Base-by-base conservation (phyloP, 1,284 basidiomycete species). In the Tetrapyrgos nigripes region DNA sequence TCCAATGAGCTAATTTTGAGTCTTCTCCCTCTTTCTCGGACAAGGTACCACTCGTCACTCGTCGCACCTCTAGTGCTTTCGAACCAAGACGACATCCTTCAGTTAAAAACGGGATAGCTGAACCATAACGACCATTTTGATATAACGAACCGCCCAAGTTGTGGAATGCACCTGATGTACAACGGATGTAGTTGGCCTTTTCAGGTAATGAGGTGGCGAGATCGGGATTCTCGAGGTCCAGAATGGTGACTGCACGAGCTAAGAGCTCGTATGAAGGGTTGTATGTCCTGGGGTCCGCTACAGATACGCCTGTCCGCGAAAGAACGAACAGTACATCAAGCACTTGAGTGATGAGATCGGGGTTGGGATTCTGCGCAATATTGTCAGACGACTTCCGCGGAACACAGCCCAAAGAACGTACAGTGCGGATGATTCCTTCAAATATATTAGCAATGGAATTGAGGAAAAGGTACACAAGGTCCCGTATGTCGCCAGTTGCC, bases 121-220 rank as follows among this genome's bases (percentile, higher is more conserved):
- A 79, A 2, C 86, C 86, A 66, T 85, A 79, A 55, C 80, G 78
- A 19, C 76, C 78, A 11, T 80, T 82, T 57, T 89, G 84, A 62
- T 90, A 92, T 29, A 93, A 70, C 17, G 77, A 76, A 2, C 85
- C 86, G 3, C 83, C 88, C 1, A 89, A 65, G 66, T 87, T 88
- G 62, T 91, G 84, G 61, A 86, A 85, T 4, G 86, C 85, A 1
- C 86, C 88, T 4, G 88, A 87, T 4, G 89, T 73, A 64, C 88
- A 91, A 14, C 90, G 85, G 3, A 81, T 65, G 60, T 84, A 85
- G 55, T 88, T 88, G 1, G 85, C 77, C 8, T 66, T 53, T n/a
- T 77, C 76, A n/a, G 70, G 54, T 19, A 35, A n/a, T 31, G 40
- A 59, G 13, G 53, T 50, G 29, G 17, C 66, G 53, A 3, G 57